Percentiles rank a stretch among this genome's conserved stretches.
Evolutionary conservation across 352 stramenopile species (phyloP).

Genomic region (Phytophthora vignae): DNA sequence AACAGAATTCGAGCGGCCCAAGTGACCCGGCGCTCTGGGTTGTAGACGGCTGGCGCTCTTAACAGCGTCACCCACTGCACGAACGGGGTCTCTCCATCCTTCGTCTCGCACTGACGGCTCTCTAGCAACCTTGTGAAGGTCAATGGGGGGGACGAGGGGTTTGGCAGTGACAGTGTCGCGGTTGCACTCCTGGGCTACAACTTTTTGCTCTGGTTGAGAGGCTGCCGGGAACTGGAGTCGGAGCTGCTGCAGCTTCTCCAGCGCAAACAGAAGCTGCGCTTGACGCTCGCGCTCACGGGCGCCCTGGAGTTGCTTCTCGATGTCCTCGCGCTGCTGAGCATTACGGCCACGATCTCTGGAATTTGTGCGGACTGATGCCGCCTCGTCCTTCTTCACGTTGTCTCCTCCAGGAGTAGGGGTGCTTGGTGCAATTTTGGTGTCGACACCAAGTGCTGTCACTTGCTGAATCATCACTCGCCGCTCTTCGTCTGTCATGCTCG

Average conservation of each 20-base stretch:
- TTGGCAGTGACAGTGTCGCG: conserved; percentile 1
- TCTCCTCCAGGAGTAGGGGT: background rate
- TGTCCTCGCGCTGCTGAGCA: background rate
- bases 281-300: conserved; percentile 49
- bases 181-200: background rate
- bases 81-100: conserved; percentile 56
- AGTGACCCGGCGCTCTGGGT: background rate
- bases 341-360: conserved; percentile 7
- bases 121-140: background rate
- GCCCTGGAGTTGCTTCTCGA: conserved; percentile 27
- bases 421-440: conserved; percentile 9
- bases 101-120: conserved; percentile 11
- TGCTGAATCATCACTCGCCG: conserved; percentile 39
- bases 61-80: conserved; percentile 2
- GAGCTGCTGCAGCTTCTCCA: conserved; percentile 57
- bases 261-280: conserved; percentile 48
- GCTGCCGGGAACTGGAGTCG: conserved; percentile 25
- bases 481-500: conserved; percentile 23
- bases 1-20: conserved; percentile 28
- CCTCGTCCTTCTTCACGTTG: background rate
- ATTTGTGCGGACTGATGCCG: background rate
- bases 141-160: background rate
- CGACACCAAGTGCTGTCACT: conserved; percentile 29
- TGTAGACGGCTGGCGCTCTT: background rate
- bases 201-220: background rate